Evolutionary conservation across 1,284 basidiomycete species (phyloP).

Genomic region (Nidula niveotomentosa): DNA sequence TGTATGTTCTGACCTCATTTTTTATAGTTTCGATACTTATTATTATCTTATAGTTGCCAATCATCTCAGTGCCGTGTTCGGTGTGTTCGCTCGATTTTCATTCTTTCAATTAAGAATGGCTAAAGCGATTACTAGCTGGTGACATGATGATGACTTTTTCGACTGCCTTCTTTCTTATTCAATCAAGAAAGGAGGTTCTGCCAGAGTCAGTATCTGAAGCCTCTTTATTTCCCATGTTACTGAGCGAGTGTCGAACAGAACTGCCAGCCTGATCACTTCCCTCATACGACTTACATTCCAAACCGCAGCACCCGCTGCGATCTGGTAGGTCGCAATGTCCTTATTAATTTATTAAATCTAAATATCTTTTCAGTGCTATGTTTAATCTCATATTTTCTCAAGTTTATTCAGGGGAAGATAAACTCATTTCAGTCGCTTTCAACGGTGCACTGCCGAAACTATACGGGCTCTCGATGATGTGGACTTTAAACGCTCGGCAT

Average conservation of each 20-base stretch:
- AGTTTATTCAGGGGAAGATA: constrained; percentile 16
- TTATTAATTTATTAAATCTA: not conserved
- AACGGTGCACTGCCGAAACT: constrained; percentile 28
- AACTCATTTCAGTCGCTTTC: constrained; percentile 23
- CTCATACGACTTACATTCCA: constrained; percentile 34
- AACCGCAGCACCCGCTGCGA: constrained; percentile 29
- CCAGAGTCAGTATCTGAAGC: constrained; percentile 17
- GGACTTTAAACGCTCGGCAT: constrained; percentile 20
- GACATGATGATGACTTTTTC: constrained; percentile 25
- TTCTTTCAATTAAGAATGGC: not conserved
- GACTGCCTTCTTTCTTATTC: constrained; percentile 28
- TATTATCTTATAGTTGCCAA: constrained; percentile 21
- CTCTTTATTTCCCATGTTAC: not conserved
- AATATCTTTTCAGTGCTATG: constrained; percentile 21
- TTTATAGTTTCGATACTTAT: not conserved
- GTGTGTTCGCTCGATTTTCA: constrained; percentile 13
- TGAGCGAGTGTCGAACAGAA: constrained; percentile 8
- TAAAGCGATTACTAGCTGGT: constrained; percentile 15
- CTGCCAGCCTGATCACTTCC: constrained; percentile 22
- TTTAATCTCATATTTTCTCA: constrained; percentile 34
- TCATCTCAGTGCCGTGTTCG: constrained; percentile 29
- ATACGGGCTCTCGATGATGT: constrained; percentile 27
- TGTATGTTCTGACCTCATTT: constrained; percentile 18
- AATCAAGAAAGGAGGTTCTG: constrained; percentile 23
- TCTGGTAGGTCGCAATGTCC: constrained; percentile 20